A percentile compares a stretch with the other conserved stretches of the same genome.
Conservation (phyloP, 352 stramenopile species). For the Thraustochytrium striatum region DNA sequence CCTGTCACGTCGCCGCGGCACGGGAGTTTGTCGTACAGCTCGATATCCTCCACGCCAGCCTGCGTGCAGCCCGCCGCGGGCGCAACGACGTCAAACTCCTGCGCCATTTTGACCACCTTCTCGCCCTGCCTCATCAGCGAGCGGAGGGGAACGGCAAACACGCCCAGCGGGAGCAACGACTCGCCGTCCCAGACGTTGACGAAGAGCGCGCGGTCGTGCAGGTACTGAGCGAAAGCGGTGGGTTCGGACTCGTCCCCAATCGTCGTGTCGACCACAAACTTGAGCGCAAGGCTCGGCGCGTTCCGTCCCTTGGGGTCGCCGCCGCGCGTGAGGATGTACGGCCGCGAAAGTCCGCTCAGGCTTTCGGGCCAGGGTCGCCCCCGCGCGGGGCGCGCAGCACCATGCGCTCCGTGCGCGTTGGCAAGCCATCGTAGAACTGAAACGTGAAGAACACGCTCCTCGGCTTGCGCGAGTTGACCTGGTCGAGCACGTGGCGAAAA, state of each 20-base stretch:
- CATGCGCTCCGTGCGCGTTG: slow-evolving; percentile 76
- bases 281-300: slow-evolving; percentile 57
- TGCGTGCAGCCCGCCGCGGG: neutral
- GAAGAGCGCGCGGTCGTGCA: slow-evolving; percentile 72
- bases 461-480: slow-evolving; percentile 49
- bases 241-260: slow-evolving; percentile 66
- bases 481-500: slow-evolving; percentile 58
- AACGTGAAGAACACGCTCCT: slow-evolving; percentile 79
- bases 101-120: slow-evolving; percentile 78
- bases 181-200: slow-evolving; percentile 89
- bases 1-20: slow-evolving; percentile 57
- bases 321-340: slow-evolving; percentile 9
- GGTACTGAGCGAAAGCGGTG: slow-evolving; percentile 73
- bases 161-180: slow-evolving; percentile 77
- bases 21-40: slow-evolving; percentile 46
- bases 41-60: slow-evolving; percentile 46
- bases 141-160: slow-evolving; percentile 72
- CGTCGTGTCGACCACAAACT: slow-evolving; percentile 59
- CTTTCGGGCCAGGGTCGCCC: no score
- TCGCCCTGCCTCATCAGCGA: slow-evolving; percentile 78
- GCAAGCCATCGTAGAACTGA: slow-evolving; percentile 81
- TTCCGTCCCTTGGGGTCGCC: slow-evolving; percentile 39
- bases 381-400: slow-evolving; percentile 52
- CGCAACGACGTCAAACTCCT: slow-evolving; percentile 64
- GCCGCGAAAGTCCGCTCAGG: neutral